These are phyloP conservation scores for Coccomyxa subellipsoidea DNA, from an alignment of 163 green algal genomes.

Conservation along the genomic window DNA sequence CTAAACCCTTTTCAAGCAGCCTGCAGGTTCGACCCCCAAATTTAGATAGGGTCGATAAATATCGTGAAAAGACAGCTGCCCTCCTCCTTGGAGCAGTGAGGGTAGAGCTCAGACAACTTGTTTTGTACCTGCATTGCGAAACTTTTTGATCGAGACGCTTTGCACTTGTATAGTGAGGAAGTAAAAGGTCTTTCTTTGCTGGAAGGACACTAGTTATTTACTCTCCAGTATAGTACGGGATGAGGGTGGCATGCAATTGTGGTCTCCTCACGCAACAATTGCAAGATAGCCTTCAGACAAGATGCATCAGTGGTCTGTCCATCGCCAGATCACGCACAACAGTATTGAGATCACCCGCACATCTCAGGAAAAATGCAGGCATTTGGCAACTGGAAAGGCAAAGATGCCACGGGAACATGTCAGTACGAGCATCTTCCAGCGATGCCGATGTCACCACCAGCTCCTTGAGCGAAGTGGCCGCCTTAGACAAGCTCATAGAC, in stretches of 20 bases:
- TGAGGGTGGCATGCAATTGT: no score
- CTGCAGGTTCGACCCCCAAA: background rate
- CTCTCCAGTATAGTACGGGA: no score
- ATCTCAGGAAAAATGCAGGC: background rate
- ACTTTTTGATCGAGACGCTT: no score
- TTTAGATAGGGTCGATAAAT: background rate
- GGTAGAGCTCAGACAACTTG: no score
- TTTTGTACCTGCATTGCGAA: no score
- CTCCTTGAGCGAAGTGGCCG: conserved; percentile 57
- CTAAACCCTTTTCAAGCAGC: background rate
- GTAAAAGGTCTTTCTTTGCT: no score
- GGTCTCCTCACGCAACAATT: no score
- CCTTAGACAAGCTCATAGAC: conserved; percentile 81
- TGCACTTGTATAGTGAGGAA: no score
- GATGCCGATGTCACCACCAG: background rate
- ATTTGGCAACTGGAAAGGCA: background rate
- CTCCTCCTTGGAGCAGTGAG: no score
- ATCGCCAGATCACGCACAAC: background rate
- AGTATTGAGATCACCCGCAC: background rate
- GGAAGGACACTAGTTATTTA: no score
- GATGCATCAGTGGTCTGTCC: background rate
- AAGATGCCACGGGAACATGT: background rate
- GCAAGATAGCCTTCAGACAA: no score
- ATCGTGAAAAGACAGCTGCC: background rate
- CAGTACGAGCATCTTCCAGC: background rate